Evolutionary conservation across 2,329 filamentous ascomycete genomes (phyloP).

Genomic region (Microascus cirrosus): DNA sequence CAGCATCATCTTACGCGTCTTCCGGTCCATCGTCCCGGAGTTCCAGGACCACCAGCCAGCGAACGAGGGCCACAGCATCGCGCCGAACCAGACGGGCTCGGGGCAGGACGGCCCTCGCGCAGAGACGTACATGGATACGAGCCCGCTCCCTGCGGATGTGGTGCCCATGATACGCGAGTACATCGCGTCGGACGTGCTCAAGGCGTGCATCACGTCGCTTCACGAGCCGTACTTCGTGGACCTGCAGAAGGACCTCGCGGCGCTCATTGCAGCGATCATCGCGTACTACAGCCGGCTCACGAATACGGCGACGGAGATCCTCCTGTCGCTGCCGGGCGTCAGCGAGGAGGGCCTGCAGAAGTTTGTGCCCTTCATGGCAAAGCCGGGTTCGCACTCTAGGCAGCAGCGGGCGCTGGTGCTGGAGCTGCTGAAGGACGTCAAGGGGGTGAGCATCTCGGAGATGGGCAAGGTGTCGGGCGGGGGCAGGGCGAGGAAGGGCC

Average conservation of each 20-base stretch:
- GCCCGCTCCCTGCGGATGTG: conserved; percentile 39
- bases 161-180: conserved; percentile 71
- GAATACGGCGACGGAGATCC: conserved; percentile 58
- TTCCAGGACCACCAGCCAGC: conserved; percentile 33
- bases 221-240: conserved; percentile 97
- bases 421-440: conserved; percentile 73
- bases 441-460: conserved; percentile 87
- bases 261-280: conserved; percentile 77
- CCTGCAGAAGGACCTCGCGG: conserved; percentile 82
- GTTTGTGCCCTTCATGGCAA: conserved; percentile 49
- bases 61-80: conserved; percentile 7
- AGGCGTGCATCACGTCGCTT: conserved; percentile 79
- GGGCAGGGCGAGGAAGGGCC: conserved; percentile 27
- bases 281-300: conserved; percentile 62
- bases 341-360: conserved; percentile 54
- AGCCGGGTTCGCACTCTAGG: conserved; percentile 50
- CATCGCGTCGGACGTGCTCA: conserved; percentile 78
- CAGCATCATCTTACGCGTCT: conserved; percentile 73
- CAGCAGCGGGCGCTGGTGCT: conserved; percentile 73
- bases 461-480: conserved; percentile 68
- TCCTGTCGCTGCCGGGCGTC: conserved; percentile 74
- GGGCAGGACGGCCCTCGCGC: conserved; percentile 1
- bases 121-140: conserved; percentile 20
- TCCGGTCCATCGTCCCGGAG: conserved; percentile 73
- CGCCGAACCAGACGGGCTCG: conserved; percentile 1